Evolutionary conservation across 1,284 basidiomycete genomes (phyloP).

Genomic region (Ganoderma leucocontextum): DNA sequence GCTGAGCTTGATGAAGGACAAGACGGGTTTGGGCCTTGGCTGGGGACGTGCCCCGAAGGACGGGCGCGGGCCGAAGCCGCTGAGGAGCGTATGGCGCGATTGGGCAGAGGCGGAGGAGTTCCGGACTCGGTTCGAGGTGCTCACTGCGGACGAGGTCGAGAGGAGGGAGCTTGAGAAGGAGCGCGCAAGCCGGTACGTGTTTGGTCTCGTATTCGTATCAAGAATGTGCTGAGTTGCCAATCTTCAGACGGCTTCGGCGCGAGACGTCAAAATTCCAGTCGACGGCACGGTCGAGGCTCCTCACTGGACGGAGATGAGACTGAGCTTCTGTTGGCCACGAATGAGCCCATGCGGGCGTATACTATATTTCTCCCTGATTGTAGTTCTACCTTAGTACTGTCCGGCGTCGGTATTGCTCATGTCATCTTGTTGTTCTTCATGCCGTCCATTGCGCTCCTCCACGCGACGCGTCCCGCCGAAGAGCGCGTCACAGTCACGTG

Average conservation of each 20-base stretch:
- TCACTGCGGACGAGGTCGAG: slow-evolving; percentile 92
- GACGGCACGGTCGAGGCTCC: slow-evolving; percentile 49
- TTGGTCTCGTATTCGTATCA: slow-evolving; percentile 6
- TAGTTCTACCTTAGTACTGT: slow-evolving; percentile 22
- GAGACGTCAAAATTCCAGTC: slow-evolving; percentile 82
- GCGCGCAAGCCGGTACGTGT: slow-evolving; percentile 66
- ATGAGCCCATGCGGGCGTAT: slow-evolving; percentile 4
- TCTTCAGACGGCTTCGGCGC: slow-evolving; percentile 67
- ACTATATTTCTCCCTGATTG: slow-evolving; percentile 23
- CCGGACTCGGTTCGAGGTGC: slow-evolving; percentile 87
- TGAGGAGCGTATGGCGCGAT: slow-evolving; percentile 93
- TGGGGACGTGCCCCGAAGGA: slow-evolving; percentile 76
- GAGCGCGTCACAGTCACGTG: slow-evolving; percentile 27
- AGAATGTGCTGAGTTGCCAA: slow-evolving; percentile 17
- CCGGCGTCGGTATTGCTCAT: not conserved
- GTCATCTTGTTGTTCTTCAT: not conserved
- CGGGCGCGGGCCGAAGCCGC: slow-evolving; percentile 79
- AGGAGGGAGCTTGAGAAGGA: slow-evolving; percentile 84
- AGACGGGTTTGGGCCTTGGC: slow-evolving; percentile 77
- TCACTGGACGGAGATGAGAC: slow-evolving; percentile 23
- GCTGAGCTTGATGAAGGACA: slow-evolving; percentile 71
- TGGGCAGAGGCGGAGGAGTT: slow-evolving; percentile 95
- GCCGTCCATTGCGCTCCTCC: not conserved
- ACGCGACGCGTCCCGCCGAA: not conserved
- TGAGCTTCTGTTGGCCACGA: not conserved